Base-by-base conservation (phyloP, 2,329 filamentous ascomycete species). In the Aspergillus flavus region DNA sequence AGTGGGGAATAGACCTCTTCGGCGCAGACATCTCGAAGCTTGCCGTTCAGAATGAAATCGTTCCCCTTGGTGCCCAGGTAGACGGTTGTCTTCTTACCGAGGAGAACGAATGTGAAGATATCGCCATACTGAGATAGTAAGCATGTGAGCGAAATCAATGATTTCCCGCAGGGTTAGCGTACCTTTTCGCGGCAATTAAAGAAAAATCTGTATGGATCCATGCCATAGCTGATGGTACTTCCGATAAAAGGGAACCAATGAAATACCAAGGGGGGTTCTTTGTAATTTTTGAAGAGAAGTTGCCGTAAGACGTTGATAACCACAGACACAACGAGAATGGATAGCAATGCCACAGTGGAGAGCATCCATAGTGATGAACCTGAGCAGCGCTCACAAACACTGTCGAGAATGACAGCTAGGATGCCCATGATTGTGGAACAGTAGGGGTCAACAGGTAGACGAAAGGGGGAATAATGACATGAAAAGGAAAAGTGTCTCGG, bases 151-250 rank as follows among this genome's bases (percentile, higher is more conserved):
- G 21, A 43, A 19, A 52, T 30, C 6, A 28, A 28, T 19, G 23
- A 48, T 6, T 41, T 30, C 14, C 14, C 45, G 9, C 46, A 41
- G 23, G 59, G 19, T 21, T 6, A 14, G 68, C 81, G 65, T 73
- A 93, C 91, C 89, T 96, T 96, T 72, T 86, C 84, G 71, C 89
- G 86, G 80, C 88, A 86, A 71, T 84, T 71, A 72, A 85, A 85
- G 77, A 89, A 89, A 79, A 89, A 89, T 63, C 82, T 83, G 78
- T 85, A 88, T 1, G 87, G 73, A 74, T 98, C 93, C 80, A 97
- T 97, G 78, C 94, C 94, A 81, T 98, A 99, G 52, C 88, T 91
- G 72, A 98, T 84, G 64, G 95, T 97, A 82, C 90, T 97, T 68
- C 94, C 94, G 73, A 99, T 85, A 69, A 96, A 80, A 63, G 87